Evolutionary conservation across 2,329 filamentous ascomycete species (phyloP).

Genomic region (Bretziella fagacearum): DNA sequence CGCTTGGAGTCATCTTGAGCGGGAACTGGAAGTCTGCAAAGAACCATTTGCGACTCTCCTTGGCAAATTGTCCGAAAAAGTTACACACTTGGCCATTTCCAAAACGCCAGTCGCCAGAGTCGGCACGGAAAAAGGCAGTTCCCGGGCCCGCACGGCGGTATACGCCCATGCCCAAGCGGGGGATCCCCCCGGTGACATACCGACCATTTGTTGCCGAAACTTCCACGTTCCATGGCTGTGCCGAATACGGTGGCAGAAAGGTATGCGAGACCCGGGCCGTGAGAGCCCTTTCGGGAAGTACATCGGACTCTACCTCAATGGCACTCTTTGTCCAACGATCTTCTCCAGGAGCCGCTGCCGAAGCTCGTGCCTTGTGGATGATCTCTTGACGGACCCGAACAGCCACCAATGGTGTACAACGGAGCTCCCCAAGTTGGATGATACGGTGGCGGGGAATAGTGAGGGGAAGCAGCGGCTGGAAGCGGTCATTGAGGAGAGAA

Average conservation of each 20-base stretch:
- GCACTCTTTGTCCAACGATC: constrained; percentile 17
- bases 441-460: constrained; percentile 23
- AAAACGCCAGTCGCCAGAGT: constrained; percentile 27
- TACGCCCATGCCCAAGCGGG: constrained; percentile 21
- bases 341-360: neutral
- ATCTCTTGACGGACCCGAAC: constrained; percentile 27
- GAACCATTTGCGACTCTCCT: constrained; percentile 20
- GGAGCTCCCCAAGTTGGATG: constrained; percentile 24
- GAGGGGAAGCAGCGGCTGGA: constrained; percentile 25
- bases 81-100: constrained; percentile 20
- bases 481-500: constrained; percentile 23
- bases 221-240: constrained; percentile 24
- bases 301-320: constrained; percentile 24
- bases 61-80: constrained; percentile 22
- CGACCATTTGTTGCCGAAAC: constrained; percentile 20
- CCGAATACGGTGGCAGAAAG: constrained; percentile 19
- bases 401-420: constrained; percentile 24
- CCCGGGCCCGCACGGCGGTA: constrained; percentile 22
- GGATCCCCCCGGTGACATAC: constrained; percentile 16
- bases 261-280: constrained; percentile 24
- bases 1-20: constrained; percentile 21
- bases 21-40: constrained; percentile 19
- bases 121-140: constrained; percentile 24
- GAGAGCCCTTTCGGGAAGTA: constrained; percentile 24
- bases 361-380: constrained; percentile 14